Evolutionary conservation across 306 rosid species (phyloP).

Genomic region (Mucuna pruriens): DNA sequence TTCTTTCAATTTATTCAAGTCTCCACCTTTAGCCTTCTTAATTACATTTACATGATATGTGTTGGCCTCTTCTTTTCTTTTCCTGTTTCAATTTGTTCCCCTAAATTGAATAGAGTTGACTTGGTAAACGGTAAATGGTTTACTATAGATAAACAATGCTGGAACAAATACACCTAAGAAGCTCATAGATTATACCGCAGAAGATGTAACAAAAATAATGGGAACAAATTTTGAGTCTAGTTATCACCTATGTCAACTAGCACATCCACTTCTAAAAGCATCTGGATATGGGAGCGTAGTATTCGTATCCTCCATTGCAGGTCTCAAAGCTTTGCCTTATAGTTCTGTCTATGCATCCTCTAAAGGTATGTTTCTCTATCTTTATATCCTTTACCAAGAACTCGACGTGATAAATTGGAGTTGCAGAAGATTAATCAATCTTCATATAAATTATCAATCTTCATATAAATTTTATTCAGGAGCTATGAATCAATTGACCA

Average conservation of each 20-base stretch:
- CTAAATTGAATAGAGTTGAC: background rate
- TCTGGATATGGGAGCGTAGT: conserved; percentile 44
- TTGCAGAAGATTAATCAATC: background rate
- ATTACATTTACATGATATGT: background rate
- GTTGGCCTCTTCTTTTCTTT: background rate
- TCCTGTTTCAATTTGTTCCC: background rate
- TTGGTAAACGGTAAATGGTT: background rate
- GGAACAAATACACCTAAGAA: background rate
- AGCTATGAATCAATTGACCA: conserved; percentile 60
- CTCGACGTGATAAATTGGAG: background rate
- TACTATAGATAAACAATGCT: conserved; percentile 50
- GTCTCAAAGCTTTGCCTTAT: conserved; percentile 44
- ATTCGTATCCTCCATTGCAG: conserved; percentile 19
- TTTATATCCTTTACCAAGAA: background rate
- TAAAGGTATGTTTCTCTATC: conserved; percentile 48
- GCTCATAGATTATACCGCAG: background rate
- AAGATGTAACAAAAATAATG: conserved; percentile 28
- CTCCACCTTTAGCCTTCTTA: background rate
- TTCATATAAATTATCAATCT: background rate
- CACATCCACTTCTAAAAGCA: conserved; percentile 44
- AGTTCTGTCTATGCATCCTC: conserved; percentile 57
- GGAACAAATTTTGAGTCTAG: conserved; percentile 40
- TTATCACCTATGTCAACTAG: conserved; percentile 45
- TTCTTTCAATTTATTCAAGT: background rate
- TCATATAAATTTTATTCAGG: conserved; percentile 36